A percentile compares a stretch with the other conserved stretches of the same genome.
These are phyloP conservation scores for Parafenestella ontariensis DNA, from an alignment of 2,329 filamentous ascomycete species.

Conservation along the genomic window DNA sequence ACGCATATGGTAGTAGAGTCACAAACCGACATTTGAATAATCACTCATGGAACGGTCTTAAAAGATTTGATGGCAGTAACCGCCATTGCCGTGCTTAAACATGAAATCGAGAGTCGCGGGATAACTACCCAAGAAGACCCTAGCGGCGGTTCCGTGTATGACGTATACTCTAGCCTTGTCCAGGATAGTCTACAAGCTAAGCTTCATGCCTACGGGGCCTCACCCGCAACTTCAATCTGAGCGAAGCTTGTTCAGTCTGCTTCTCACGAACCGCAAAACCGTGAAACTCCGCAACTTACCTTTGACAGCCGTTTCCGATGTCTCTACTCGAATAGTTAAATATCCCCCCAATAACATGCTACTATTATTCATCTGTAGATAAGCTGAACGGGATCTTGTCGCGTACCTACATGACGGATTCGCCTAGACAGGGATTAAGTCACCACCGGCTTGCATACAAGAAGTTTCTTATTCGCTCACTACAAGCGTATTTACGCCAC, in stretches of 20 bases:
- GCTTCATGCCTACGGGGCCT: not conserved
- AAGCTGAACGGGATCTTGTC: slow-evolving; percentile 3
- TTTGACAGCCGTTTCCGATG: not conserved
- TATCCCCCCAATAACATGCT: not conserved
- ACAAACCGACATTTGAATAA: too few relatives aligned
- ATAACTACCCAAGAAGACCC: not conserved
- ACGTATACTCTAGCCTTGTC: not conserved
- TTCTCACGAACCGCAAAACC: not conserved
- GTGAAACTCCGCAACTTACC: not conserved
- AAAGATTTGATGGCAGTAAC: too few relatives aligned
- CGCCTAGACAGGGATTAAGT: slow-evolving; percentile 11
- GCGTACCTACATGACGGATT: slow-evolving; percentile 14
- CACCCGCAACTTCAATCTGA: not conserved
- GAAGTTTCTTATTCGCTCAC: slow-evolving; percentile 7
- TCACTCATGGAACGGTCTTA: too few relatives aligned
- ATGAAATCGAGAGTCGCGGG: too few relatives aligned
- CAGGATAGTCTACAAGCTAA: not conserved
- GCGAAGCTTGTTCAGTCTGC: not conserved
- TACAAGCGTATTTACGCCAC: not conserved
- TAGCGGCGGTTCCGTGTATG: not conserved
- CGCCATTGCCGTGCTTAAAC: too few relatives aligned
- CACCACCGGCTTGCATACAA: slow-evolving; percentile 9
- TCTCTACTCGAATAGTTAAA: not conserved
- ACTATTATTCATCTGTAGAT: not conserved
- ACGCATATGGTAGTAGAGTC: too few relatives aligned